Base-by-base conservation (phyloP, 805 yeast species). In the Candida coleopterorum region DNA sequence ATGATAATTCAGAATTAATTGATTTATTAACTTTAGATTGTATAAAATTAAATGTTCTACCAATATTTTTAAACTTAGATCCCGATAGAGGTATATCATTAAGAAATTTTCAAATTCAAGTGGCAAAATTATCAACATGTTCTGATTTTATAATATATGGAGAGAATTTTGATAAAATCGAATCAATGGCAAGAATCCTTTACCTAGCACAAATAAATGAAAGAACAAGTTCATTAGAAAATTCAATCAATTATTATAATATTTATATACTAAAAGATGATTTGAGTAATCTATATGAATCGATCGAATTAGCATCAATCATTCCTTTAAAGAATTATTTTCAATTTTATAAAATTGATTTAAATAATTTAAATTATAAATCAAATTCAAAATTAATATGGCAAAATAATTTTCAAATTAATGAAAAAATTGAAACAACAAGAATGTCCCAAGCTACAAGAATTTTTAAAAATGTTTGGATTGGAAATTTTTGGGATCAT, bases 61-160 rank as follows among this genome's bases (percentile, higher is more conserved):
- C 85, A 1, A 43, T 64, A 7, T 81, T 85, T 47, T 60, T 71
- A 34, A 67, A 74, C 40, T 53, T 79, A 48, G 89, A 83, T 46
- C 90, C 88, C 11, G 75, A 69, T 39, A 66, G 72, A 29, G 93
- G 95, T 4, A 79, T 85, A 5, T 77, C 86, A 3, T 69, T 88
- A 37, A 72, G 97, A 44, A 85, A 89, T 52, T 89, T 88, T 57
- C 87, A 85, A 52, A 77, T 84, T 39, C 97, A 90, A 59, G 83
- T 79, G 14, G 73, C 87, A n/a, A 88, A 87, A 52, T 64, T 81
- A 42, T 83, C 93, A 23, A 67, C 77, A 18, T 67, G 87, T 8
- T 72, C 93, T 0, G 94, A 85, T 51, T 74, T 87, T 34, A 63
- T 86, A 5, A 75, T 89, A n/a, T 90, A 88, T 55, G 75, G 87